Base-by-base conservation (phyloP, 345 rosid genomes). In the Rhodomyrtus tomentosa region DNA sequence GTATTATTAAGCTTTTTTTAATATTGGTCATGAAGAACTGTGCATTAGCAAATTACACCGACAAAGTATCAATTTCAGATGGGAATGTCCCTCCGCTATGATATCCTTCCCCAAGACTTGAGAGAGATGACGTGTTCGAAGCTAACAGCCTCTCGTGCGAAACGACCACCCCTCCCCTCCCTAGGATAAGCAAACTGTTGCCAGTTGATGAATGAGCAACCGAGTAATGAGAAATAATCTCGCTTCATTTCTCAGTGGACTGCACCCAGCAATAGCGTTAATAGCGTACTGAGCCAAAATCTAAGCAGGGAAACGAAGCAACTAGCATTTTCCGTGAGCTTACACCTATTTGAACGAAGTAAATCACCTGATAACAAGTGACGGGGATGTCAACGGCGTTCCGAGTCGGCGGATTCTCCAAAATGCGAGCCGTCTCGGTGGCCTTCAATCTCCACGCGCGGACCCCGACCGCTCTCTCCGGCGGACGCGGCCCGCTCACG, bases 311-410 rank as follows among this genome's bases (percentile, higher is more conserved):
- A 81, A 81, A 42, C 40, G 25, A 80, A 27, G 36, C 52, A 50
- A 50, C 52, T n/a, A 81, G 1, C 52, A 27, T 27, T 22, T 49
- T 11, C 55, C 55, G 40, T 27, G 42, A 81, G 82, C 40, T 16
- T 22, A 13, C 22, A 50, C 25, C 56, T 4, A 81, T 68, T 36
- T 24, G 45, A 68, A 36, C 45, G 45, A 68, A 36, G 79, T 21
- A 38, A 68, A 42, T 38, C 48, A 85, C 87, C 87, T 85, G 87
- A 73, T 85, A 85, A 48, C 87, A 82, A 59, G 82, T 85, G 53
- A 85, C 72, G 6, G 87, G 87, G 20, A 85, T 82, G 40, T 85
- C 87, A 20, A 82, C 84, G 21, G 82, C 24, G n/a, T 49, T 52
- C 22, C 86, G 86, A 50, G 86, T 27, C 74, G 80, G 82, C 76